Evolutionary conservation across 305 asterid genomes (phyloP).

Genomic region (Withania somnifera): DNA sequence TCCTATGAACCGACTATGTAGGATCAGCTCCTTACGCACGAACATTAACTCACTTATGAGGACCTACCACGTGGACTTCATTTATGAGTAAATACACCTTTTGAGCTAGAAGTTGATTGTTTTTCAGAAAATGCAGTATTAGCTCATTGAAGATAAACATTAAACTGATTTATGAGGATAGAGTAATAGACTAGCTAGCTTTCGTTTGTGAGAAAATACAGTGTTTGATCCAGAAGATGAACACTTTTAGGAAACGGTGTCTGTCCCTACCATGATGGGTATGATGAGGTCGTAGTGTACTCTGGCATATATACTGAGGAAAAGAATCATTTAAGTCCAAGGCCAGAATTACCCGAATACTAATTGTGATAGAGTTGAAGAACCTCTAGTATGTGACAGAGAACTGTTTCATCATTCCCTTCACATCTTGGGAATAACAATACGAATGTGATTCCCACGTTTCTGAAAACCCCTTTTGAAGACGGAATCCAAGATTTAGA

Average conservation of each 20-base stretch:
- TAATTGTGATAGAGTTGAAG: neutral
- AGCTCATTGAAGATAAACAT: neutral
- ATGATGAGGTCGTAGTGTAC: neutral
- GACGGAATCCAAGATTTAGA: neutral
- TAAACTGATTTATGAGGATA: neutral
- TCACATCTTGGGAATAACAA: neutral
- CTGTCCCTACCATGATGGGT: neutral
- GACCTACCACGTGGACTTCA: neutral
- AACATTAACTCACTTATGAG: neutral
- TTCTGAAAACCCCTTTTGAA: neutral
- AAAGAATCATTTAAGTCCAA: neutral
- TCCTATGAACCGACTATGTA: neutral
- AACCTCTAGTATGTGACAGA: neutral
- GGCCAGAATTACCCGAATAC: neutral
- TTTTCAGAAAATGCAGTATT: neutral
- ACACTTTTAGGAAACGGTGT: neutral
- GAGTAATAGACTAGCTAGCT: neutral
- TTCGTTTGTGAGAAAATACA: neutral
- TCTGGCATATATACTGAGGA: neutral
- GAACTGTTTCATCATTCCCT: neutral
- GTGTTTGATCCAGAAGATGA: neutral
- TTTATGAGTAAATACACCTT: neutral
- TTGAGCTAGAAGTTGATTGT: neutral
- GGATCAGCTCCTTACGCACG: neutral
- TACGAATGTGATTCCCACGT: neutral